phyloP scores from a whole-genome alignment of 345 rosid species.

The Syzygium oleosum region DNA sequence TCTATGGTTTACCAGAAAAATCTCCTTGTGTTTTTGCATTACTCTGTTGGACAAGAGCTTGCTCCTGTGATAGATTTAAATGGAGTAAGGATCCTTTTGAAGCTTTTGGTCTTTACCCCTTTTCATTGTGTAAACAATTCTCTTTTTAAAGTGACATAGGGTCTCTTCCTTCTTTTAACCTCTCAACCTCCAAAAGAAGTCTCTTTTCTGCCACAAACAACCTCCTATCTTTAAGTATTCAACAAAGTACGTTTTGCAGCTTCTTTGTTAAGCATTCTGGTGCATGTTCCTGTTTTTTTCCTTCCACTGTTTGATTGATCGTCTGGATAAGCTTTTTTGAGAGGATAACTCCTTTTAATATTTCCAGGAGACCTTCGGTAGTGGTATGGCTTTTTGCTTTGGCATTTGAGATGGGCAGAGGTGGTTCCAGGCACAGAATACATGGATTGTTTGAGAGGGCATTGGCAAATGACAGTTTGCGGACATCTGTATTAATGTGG shows the following conservation, averaged over 20 bases:
- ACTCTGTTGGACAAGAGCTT: not conserved
- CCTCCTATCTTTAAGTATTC: not conserved
- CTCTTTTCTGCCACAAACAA: not conserved
- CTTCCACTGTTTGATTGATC: not conserved
- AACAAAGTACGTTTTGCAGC: not conserved
- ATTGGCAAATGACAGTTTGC: slow-evolving; percentile 46
- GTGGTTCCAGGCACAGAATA: slow-evolving; percentile 62
- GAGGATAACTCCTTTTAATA: not conserved
- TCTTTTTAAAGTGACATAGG: not conserved
- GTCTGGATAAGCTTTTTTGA: not conserved
- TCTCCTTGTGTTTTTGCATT: not conserved
- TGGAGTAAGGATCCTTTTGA: not conserved
- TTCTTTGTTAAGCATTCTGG: not conserved
- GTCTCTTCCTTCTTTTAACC: not conserved
- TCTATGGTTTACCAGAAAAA: not conserved
- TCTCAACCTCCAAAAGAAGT: not conserved
- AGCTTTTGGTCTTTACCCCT: not conserved
- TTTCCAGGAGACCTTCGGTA: slow-evolving; percentile 62
- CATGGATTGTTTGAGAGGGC: slow-evolving; percentile 90
- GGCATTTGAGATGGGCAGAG: slow-evolving; percentile 67
- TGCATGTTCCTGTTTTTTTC: not conserved
- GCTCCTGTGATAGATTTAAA: not conserved
- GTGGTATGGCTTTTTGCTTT: slow-evolving; percentile 71
- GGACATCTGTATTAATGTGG: slow-evolving; percentile 69
- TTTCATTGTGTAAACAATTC: not conserved